phyloP scores from a whole-genome alignment of 169 alveolate genomes.

The Besnoitia besnoiti region DNA sequence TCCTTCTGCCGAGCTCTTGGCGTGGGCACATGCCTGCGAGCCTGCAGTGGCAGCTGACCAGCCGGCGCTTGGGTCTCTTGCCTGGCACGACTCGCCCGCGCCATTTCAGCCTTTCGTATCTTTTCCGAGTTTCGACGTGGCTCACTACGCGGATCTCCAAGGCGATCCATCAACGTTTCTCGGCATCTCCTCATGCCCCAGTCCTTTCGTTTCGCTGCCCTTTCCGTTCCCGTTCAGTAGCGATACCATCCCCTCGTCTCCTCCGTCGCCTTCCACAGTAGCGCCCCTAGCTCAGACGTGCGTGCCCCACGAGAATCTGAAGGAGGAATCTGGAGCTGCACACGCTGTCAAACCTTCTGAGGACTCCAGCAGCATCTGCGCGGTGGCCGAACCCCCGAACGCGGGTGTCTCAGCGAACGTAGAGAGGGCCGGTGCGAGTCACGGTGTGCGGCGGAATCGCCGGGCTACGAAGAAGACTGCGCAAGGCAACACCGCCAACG shows the following conservation, averaged over 20 bases:
- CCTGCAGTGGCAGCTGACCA: neutral
- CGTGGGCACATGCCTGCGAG: neutral
- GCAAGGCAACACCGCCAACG: neutral
- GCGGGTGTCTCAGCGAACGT: neutral
- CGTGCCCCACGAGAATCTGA: neutral
- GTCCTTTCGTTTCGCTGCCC: neutral
- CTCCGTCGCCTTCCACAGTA: neutral
- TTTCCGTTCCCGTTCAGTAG: neutral
- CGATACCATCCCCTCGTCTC: neutral
- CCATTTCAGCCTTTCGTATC: neutral
- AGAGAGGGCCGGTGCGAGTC: neutral
- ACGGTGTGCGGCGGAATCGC: neutral
- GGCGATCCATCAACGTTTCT: neutral
- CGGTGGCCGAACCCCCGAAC: neutral
- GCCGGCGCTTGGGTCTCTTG: neutral
- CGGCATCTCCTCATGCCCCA: neutral
- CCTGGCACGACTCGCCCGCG: constrained; percentile 15
- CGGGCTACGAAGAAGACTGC: neutral
- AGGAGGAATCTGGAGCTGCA: neutral
- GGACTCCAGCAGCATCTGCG: neutral
- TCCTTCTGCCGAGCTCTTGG: neutral
- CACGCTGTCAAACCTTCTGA: neutral
- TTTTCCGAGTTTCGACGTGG: neutral
- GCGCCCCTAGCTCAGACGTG: neutral
- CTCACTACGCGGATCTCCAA: neutral